Evolutionary conservation across 179 eudicot genomes (phyloP).

Genomic region (Pouteria campechiana): DNA sequence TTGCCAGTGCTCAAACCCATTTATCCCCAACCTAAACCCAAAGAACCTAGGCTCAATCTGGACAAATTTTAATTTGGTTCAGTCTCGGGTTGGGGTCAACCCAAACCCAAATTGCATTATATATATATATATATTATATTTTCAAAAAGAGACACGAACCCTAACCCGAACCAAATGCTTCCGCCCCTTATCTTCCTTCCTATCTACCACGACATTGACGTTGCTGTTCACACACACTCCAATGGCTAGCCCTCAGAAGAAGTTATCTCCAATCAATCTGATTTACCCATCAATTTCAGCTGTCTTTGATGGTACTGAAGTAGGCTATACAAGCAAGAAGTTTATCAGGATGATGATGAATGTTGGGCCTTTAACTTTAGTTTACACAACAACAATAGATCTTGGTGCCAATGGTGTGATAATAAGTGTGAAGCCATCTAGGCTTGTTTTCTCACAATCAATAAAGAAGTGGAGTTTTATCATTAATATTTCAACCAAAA

Average conservation of each 20-base stretch:
- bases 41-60: too few relatives aligned
- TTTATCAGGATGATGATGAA: conserved; percentile 69
- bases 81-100: too few relatives aligned
- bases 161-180: too few relatives aligned
- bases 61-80: too few relatives aligned
- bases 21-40: too few relatives aligned
- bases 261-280: conserved; percentile 54
- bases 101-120: too few relatives aligned
- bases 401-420: conserved; percentile 53
- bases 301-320: conserved; percentile 30
- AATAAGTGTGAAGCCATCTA: conserved; percentile 51
- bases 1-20: too few relatives aligned
- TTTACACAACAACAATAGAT: conserved; percentile 42
- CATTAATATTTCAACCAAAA: conserved; percentile 49
- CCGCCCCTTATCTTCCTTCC: too few relatives aligned
- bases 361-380: conserved; percentile 55
- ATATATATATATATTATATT: too few relatives aligned
- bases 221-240: conserved; percentile 65
- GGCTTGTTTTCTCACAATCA: conserved; percentile 44
- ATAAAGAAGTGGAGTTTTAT: conserved; percentile 40
- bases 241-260: conserved; percentile 53
- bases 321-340: conserved; percentile 44
- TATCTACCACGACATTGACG: too few relatives aligned
- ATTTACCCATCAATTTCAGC: conserved; percentile 86
- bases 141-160: too few relatives aligned